Conservation (phyloP, 1,284 basidiomycete species). For the Cutaneotrichosporon sp. region DNA sequence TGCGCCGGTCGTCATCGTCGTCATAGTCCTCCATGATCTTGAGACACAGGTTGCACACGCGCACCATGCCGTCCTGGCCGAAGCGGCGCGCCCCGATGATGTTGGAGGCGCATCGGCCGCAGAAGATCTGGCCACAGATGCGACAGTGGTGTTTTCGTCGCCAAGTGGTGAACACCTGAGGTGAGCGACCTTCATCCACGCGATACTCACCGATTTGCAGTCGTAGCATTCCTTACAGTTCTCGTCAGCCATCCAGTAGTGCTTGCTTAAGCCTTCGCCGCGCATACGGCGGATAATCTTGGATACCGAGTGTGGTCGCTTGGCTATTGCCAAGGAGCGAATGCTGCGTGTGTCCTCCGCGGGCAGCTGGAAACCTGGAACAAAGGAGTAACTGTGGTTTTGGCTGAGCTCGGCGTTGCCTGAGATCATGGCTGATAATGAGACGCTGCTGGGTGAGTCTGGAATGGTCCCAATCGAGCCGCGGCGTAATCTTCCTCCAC, state of each 20-base stretch:
- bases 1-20: slow-evolving; percentile 61
- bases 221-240: slow-evolving; percentile 94
- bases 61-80: slow-evolving; percentile 85
- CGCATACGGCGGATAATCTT: slow-evolving; percentile 83
- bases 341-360: slow-evolving; percentile 51
- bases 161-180: slow-evolving; percentile 89
- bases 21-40: slow-evolving; percentile 76
- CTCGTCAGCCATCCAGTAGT: slow-evolving; percentile 98
- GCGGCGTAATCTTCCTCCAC: slow-evolving; percentile 32
- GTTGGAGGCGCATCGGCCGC: slow-evolving; percentile 92
- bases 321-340: slow-evolving; percentile 54
- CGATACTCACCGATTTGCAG: slow-evolving; percentile 60
- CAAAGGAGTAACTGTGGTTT: slow-evolving; percentile 41
- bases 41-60: slow-evolving; percentile 91
- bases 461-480: slow-evolving; percentile 48
- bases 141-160: slow-evolving; percentile 91
- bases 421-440: slow-evolving; percentile 46
- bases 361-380: slow-evolving; percentile 50
- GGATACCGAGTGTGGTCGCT: slow-evolving; percentile 74
- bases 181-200: slow-evolving; percentile 63
- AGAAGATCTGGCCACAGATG: slow-evolving; percentile 88
- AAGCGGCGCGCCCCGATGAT: slow-evolving; percentile 94
- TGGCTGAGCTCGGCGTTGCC: slow-evolving; percentile 45
- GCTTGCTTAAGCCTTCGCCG: slow-evolving; percentile 65
- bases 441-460: slow-evolving; percentile 48